Conservation (phyloP, 768 basidiomycete genomes). For the Leccinum subtestaceum region DNA sequence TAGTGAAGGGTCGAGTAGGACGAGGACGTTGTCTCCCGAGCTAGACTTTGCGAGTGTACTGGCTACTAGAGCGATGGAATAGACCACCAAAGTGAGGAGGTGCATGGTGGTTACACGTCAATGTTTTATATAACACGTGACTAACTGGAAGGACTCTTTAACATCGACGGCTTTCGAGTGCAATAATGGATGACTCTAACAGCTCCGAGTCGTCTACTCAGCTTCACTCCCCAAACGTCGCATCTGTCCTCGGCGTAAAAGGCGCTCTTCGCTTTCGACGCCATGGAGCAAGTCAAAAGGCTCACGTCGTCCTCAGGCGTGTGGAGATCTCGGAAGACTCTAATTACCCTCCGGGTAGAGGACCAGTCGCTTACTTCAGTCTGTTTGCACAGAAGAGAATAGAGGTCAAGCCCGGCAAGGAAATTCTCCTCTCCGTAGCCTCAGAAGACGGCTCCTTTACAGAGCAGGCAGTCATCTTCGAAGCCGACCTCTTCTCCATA, state of each 20-base stretch:
- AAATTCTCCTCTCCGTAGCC: conserved; percentile 60
- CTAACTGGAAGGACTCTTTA: neutral
- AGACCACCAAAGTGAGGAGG: conserved; percentile 24
- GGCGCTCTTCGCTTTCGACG: conserved; percentile 61
- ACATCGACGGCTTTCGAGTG: neutral
- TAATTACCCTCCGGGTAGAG: conserved; percentile 39
- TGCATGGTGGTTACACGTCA: conserved; percentile 23
- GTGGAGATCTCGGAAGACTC: conserved; percentile 49
- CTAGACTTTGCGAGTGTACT: conserved; percentile 60
- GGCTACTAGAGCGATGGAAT: conserved; percentile 29
- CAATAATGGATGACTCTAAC: conserved; percentile 37
- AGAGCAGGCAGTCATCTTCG: conserved; percentile 57
- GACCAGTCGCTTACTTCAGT: conserved; percentile 51
- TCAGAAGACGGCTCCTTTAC: conserved; percentile 51
- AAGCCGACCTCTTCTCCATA: conserved; percentile 42
- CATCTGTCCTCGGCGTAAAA: conserved; percentile 61
- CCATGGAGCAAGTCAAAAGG: conserved; percentile 64
- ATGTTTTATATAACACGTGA: neutral
- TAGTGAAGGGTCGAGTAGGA: conserved; percentile 75
- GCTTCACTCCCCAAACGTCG: conserved; percentile 35
- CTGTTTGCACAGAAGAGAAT: conserved; percentile 69
- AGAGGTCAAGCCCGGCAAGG: conserved; percentile 68
- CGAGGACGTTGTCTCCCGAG: conserved; percentile 77
- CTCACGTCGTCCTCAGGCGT: conserved; percentile 66
- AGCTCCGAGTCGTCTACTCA: conserved; percentile 32